Conservation (phyloP, 371 early-diverging fungal genomes). For the Rhizopus stolonifer region DNA sequence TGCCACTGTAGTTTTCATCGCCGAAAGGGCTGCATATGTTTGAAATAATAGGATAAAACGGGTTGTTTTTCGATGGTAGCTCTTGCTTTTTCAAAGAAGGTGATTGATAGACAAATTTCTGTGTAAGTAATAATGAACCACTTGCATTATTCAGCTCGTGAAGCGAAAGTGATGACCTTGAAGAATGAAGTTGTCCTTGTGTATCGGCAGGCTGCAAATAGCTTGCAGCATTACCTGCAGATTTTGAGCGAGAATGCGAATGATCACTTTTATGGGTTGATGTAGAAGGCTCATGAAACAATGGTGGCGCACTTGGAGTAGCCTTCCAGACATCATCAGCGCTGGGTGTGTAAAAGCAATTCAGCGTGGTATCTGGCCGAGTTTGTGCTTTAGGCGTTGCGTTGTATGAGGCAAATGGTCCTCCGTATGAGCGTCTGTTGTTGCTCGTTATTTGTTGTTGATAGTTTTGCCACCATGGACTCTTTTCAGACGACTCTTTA, state of each 20-base stretch:
- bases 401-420: not conserved
- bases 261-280: constrained; percentile 11
- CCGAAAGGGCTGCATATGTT: constrained; percentile 15
- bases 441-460: not conserved
- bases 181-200: constrained; percentile 11
- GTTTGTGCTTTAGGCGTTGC: constrained; percentile 3
- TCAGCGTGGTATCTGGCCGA: too few relatives aligned
- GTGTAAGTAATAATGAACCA: constrained; percentile 33
- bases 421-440: not conserved
- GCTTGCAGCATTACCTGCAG: constrained; percentile 5
- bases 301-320: constrained; percentile 6
- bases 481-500: not conserved
- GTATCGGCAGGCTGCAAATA: constrained; percentile 11
- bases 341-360: not conserved
- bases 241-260: constrained; percentile 35
- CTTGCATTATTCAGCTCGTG: constrained; percentile 19
- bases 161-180: constrained; percentile 16
- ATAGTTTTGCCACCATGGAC: constrained; percentile 1
- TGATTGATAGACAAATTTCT: constrained; percentile 33
- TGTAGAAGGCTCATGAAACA: not conserved
- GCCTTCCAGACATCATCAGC: not conserved
- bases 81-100: constrained; percentile 3
- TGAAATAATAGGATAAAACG: constrained; percentile 3
- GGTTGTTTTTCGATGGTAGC: constrained; percentile 2
- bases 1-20: constrained; percentile 7